Evolutionary conservation across 1,284 basidiomycete species (phyloP), one percentile per base, ranked within the genome.

Genomic region (Athelia psychrophila): DNA sequence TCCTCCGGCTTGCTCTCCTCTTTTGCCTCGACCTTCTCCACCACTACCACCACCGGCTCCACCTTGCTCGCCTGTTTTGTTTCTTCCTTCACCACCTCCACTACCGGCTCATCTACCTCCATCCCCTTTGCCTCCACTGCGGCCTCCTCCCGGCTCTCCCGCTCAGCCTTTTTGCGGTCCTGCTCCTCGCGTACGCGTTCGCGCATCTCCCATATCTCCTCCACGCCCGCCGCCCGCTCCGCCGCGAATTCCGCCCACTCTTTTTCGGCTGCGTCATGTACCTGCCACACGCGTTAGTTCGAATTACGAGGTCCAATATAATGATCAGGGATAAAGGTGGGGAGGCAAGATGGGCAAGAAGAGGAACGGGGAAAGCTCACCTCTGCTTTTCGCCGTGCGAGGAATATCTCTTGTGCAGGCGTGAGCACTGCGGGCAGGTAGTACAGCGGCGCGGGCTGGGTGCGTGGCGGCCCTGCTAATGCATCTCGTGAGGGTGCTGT

Each of bases 371-470:
- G 27, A 30, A 30, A 30, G 27, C 27, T 30, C 27, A 84, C 88
- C 74, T 85, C 80, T 58, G 71, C 73, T 66, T 84, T 88, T 52
- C 87, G 74, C 51, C 74, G 75, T 48, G 68, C 65, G 12, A 91
- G 61, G 59, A 90, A 90, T 2, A 78, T 72, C 65, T 87, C 83
- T 71, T 91, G 89, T 13, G 77, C 74, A n/a, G 86, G 78, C 0
- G 80, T 79, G 27, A 91, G 76, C 50, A 83, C 70, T 22, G 78
- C 79, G 18, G 89, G 89, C 42, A 90, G 80, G 60, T 89, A 91
- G 64, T 85, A 90, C 10, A 91, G 60, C 3, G 89, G 86, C 33
- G 89, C 84, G 18, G 86, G 87, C 55, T 89, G 84, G 22, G 82
- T 75, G 51, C 84, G 78, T 23, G 78, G 77, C 2, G 78, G 77